A percentile compares a stretch with the other conserved stretches of the same genome.
Conservation (phyloP, 2,329 filamentous ascomycete genomes). For the Cladorrhinum sp. region DNA sequence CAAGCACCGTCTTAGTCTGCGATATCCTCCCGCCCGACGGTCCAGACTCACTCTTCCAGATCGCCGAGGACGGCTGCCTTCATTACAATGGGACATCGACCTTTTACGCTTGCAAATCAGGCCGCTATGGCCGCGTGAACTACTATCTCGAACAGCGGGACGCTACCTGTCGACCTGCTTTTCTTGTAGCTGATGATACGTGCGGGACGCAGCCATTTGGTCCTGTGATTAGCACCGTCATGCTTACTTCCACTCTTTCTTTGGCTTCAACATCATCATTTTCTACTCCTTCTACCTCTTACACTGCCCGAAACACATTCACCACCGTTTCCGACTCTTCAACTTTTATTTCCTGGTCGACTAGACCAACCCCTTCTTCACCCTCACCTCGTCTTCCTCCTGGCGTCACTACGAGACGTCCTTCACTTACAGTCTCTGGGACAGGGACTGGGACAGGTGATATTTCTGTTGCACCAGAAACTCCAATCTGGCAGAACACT, state of each 20-base stretch:
- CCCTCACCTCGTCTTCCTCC: not conserved
- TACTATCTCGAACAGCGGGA: constrained; percentile 5
- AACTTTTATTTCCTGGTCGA: not conserved
- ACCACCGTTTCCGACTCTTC: not conserved
- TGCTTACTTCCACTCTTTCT: not conserved
- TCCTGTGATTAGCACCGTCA: not conserved
- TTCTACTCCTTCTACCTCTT: not conserved
- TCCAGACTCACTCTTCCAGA: not conserved
- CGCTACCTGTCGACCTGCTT: not conserved
- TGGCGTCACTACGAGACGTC: not conserved
- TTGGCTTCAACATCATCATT: not conserved
- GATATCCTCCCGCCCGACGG: constrained; percentile 5
- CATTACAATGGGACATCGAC: not conserved
- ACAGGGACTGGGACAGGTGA: not conserved
- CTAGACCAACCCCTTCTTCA: not conserved
- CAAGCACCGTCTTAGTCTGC: constrained; percentile 11
- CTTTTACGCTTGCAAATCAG: constrained; percentile 4
- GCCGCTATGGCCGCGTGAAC: constrained; percentile 1
- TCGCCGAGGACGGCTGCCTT: not conserved
- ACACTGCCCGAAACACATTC: not conserved
- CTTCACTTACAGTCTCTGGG: not conserved
- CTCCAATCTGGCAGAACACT: not conserved
- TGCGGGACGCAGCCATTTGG: not conserved
- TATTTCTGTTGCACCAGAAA: not conserved
- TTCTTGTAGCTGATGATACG: not conserved